Evolutionary conservation across 345 rosid genomes (phyloP), one percentile per base, ranked within the genome.

Genomic region (Eucalyptus pauciflora): DNA sequence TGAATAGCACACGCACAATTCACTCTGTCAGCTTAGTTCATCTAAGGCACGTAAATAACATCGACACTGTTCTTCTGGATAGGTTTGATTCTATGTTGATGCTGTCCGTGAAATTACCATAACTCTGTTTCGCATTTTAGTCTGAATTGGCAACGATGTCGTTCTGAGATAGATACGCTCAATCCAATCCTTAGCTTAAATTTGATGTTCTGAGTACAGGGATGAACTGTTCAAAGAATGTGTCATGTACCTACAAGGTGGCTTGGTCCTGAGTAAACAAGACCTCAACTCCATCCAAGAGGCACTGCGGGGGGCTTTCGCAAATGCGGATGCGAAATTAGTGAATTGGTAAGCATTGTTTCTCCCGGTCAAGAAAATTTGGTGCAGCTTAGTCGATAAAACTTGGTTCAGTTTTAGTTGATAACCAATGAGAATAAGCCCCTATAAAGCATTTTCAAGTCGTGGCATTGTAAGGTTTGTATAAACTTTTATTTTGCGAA

Each of bases 221-320:
- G 99, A 96, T 89, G 99, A 96, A 91, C 90, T 97, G 89, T 96
- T 94, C 93, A 96, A 95, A 90, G 98, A 96, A 90, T 97, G 98
- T 88, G 94, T 93, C 85, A 91, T 90, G 85, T 96, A 95, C 79
- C 93, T 97, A 90, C 96, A 95, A 93, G 97, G 92, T 81, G 99
- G 99, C 85, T 90, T 91, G 90, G 91, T 96, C 24, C 92, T 96
- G 91, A 94, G 87, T 48, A 96, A 92, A 87, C 96, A 94, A 85
- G 96, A 96, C 90, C 88, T 90, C 88, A 60, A 62, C 16, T 90
- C 95, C 49, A 92, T 94, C 87, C 91, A 76, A 90, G 93, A 91
- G 76, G 96, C 96, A 46, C 87, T 97, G 87, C 87, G 58, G 50
- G 91, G 91, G 83, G 98, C 99, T 50, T 96, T 97, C 93, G 94